Evolutionary conservation across 225 moss, liverwort and hornwort genomes (phyloP).

Genomic region (Marchantia polymorpha): DNA sequence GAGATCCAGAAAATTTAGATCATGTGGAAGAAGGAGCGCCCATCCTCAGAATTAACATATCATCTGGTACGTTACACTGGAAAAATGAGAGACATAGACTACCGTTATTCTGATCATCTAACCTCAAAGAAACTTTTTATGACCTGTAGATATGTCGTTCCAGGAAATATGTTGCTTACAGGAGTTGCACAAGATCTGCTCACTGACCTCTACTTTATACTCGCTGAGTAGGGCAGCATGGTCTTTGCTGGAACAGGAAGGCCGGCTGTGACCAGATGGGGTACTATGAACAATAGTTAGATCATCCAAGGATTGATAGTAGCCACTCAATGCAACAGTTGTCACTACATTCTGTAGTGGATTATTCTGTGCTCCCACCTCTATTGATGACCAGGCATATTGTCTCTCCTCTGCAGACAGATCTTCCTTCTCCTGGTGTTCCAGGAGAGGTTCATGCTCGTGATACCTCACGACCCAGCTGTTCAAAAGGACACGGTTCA

Average conservation of each 20-base stretch:
- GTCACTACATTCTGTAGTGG: slow-evolving; percentile 10
- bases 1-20: no score
- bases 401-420: slow-evolving; percentile 77
- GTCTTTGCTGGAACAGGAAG: slow-evolving; percentile 16
- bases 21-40: no score
- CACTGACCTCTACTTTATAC: background rate
- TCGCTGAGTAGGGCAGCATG: slow-evolving; percentile 25
- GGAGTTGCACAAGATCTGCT: background rate
- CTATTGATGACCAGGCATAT: slow-evolving; percentile 72
- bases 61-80: no score
- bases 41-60: no score
- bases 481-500: background rate
- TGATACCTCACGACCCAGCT: slow-evolving; percentile 94
- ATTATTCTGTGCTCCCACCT: slow-evolving; percentile 9
- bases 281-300: background rate
- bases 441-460: slow-evolving; percentile 88
- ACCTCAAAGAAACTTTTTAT: background rate
- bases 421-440: slow-evolving; percentile 83
- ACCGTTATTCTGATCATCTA: background rate
- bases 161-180: slow-evolving; percentile 32
- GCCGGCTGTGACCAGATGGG: background rate
- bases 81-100: no score
- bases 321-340: background rate
- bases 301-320: background rate
- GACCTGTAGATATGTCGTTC: slow-evolving; percentile 16